Evolutionary conservation across 2,329 filamentous ascomycete genomes (phyloP).

Genomic region (Rutstroemia sydowiana): DNA sequence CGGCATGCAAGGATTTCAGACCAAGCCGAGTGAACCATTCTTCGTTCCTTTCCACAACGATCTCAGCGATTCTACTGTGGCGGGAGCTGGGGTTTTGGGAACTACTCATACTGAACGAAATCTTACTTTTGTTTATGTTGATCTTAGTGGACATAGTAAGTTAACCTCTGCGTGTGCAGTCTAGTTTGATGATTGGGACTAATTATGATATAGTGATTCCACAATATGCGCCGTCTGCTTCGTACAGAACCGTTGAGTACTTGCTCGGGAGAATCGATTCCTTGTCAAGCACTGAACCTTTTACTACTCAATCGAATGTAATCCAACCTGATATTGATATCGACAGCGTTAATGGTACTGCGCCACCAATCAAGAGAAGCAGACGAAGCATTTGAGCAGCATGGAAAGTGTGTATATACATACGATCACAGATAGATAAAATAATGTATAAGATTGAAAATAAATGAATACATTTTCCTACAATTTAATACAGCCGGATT

Average conservation of each 20-base stretch:
- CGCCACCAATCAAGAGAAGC: not conserved
- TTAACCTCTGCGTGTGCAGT: constrained; percentile 26
- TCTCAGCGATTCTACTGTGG: constrained; percentile 61
- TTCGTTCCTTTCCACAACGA: constrained; percentile 49
- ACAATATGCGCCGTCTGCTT: constrained; percentile 60
- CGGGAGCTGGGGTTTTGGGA: constrained; percentile 61
- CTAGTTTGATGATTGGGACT: not conserved
- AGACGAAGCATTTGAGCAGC: not conserved
- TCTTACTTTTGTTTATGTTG: constrained; percentile 43
- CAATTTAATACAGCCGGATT: constrained; percentile 5
- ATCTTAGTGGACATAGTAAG: constrained; percentile 49
- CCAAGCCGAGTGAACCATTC: constrained; percentile 32
- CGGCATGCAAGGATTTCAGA: constrained; percentile 50
- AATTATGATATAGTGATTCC: constrained; percentile 34
- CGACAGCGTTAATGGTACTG: not conserved
- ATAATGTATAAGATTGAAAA: not conserved
- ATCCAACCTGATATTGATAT: not conserved
- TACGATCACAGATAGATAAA: not conserved
- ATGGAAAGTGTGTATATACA: not conserved
- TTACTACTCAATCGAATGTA: constrained; percentile 25
- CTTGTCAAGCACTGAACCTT: constrained; percentile 37
- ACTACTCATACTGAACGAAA: constrained; percentile 66
- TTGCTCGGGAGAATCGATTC: constrained; percentile 61
- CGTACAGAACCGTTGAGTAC: constrained; percentile 68
- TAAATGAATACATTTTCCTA: not conserved